Evolutionary conservation across 495 filamentous ascomycete genomes (phyloP).

Genomic region (Acidiella bohemica): DNA sequence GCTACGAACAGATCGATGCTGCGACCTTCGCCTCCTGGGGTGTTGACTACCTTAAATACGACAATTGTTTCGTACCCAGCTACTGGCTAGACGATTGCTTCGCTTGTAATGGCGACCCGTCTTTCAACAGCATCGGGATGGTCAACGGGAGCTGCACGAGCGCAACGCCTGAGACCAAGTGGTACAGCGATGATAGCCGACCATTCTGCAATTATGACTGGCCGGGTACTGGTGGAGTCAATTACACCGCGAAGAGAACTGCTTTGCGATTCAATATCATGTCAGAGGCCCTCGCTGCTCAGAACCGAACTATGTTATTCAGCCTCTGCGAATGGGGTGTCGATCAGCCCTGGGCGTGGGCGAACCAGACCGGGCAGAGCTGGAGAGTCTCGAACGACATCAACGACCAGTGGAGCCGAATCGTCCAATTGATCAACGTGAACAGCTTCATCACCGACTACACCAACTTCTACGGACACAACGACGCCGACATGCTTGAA

Average conservation of each 20-base stretch:
- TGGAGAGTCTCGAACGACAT: conserved; percentile 48
- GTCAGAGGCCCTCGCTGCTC: conserved; percentile 44
- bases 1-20: conserved; percentile 49
- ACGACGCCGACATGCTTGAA: conserved; percentile 58
- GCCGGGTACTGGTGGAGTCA: conserved; percentile 15
- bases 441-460: conserved; percentile 37
- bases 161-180: conserved; percentile 21
- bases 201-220: conserved; percentile 7
- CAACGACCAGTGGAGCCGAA: conserved; percentile 27
- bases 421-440: conserved; percentile 40
- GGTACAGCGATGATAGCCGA: conserved; percentile 2
- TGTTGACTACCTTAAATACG: conserved; percentile 46
- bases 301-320: conserved; percentile 47
- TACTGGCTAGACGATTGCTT: conserved; percentile 34
- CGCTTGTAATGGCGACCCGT: conserved; percentile 14
- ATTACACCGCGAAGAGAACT: conserved; percentile 40
- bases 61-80: conserved; percentile 47
- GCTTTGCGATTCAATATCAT: conserved; percentile 43
- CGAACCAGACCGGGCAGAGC: conserved; percentile 35
- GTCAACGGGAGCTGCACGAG: conserved; percentile 19
- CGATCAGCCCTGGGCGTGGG: conserved; percentile 38
- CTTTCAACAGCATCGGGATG: conserved; percentile 1
- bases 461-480: conserved; percentile 41
- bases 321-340: conserved; percentile 53
- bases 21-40: conserved; percentile 50